Conservation (phyloP, 2,329 filamentous ascomycete species). For the Hypoxylon sp. region DNA sequence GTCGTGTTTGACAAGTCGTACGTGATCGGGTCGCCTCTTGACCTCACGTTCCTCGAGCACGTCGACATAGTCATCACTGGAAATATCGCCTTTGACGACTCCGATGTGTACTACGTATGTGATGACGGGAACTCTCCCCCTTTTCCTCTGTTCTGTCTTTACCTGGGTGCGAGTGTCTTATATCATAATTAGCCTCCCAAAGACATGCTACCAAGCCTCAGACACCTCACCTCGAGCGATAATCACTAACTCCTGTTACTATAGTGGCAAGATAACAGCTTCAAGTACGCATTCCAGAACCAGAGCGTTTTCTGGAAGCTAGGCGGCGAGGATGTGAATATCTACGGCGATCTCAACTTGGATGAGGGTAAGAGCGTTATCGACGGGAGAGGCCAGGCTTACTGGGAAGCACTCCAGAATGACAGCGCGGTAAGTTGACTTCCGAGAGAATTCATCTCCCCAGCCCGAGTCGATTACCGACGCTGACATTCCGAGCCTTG, state of each 20-base stretch:
- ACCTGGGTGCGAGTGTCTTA: no score
- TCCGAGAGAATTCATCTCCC: neutral
- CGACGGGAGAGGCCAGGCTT: constrained; percentile 70
- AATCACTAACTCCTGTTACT: no score
- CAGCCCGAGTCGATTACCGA: constrained; percentile 12
- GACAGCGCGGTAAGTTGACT: constrained; percentile 45
- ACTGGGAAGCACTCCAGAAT: constrained; percentile 63
- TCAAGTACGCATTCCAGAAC: constrained; percentile 72
- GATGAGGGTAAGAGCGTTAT: constrained; percentile 46
- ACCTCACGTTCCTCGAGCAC: constrained; percentile 69
- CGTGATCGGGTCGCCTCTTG: constrained; percentile 68
- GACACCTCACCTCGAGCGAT: no score
- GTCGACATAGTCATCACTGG: constrained; percentile 67
- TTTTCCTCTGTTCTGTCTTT: no score
- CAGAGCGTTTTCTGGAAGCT: constrained; percentile 62
- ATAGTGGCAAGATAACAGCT: constrained; percentile 71
- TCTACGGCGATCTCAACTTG: constrained; percentile 63
- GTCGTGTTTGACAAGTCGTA: constrained; percentile 68
- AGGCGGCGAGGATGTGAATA: constrained; percentile 60
- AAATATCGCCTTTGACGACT: constrained; percentile 66
- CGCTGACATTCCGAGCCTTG: constrained; percentile 1
- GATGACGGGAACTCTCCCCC: no score
- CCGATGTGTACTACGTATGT: constrained; percentile 71
- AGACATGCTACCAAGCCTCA: no score
- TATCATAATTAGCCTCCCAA: no score